phyloP scores from a whole-genome alignment of 176 grass and related monocot genomes.

The Cenchrus purpureus region DNA sequence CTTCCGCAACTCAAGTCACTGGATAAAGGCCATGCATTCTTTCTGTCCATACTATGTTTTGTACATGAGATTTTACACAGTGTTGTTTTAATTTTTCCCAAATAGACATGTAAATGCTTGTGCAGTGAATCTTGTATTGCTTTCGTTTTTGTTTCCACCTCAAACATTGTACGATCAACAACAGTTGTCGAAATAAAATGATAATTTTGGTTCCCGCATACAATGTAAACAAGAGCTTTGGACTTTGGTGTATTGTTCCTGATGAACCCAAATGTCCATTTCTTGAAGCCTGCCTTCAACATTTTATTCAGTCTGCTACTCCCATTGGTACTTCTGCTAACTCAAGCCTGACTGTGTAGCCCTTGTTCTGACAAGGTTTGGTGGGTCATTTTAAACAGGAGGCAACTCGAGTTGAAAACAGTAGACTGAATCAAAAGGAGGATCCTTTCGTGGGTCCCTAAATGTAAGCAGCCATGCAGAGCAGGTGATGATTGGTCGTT shows the following conservation, averaged over 20 bases:
- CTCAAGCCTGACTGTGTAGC: not conserved
- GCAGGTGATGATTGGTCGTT: conserved; percentile 19
- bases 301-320: not conserved
- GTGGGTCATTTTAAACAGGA: conserved; percentile 32
- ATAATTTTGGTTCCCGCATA: not conserved
- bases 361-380: conserved; percentile 10
- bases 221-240: not conserved
- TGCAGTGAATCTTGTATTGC: not conserved
- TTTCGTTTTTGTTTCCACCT: not conserved
- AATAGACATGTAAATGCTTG: conserved; percentile 4
- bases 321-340: not conserved
- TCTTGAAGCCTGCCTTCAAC: not conserved
- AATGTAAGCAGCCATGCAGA: not conserved
- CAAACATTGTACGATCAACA: not conserved
- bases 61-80: conserved; percentile 32
- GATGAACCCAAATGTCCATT: not conserved
- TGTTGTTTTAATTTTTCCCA: not conserved
- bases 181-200: conserved; percentile 24
- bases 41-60: conserved; percentile 32
- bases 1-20: conserved; percentile 7
- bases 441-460: conserved; percentile 1
- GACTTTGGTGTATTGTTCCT: not conserved
- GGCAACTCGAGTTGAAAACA: not conserved
- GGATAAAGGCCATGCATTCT: conserved; percentile 19
- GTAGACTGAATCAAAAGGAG: conserved; percentile 17